Percentiles rank a stretch among this genome's conserved stretches.
phyloP scores from a whole-genome alignment of 73 alveolate species.

The Stentor coeruleus region DNA sequence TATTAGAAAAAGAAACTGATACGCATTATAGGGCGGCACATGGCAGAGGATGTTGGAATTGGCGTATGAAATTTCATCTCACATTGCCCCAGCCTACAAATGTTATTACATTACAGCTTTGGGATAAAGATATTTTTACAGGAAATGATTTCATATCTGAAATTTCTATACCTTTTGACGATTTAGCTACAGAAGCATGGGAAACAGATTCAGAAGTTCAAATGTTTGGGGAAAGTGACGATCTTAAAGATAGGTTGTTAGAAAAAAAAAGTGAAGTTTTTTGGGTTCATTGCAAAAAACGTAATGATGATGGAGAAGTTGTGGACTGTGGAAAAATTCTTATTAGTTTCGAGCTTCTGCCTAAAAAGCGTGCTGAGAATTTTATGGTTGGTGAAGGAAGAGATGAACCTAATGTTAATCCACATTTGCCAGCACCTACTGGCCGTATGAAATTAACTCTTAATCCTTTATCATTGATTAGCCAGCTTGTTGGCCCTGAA shows the following conservation, averaged over 20 bases:
- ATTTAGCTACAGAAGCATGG: background rate
- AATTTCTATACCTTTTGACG: background rate
- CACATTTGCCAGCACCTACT: slow-evolving; percentile 81
- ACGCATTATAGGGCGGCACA: slow-evolving; percentile 70
- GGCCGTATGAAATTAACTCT: slow-evolving; percentile 70
- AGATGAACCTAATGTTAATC: slow-evolving; percentile 77
- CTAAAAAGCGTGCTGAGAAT: slow-evolving; percentile 58
- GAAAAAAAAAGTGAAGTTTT: slow-evolving; percentile 50
- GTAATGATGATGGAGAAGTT: slow-evolving; percentile 52
- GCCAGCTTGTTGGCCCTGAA: slow-evolving; percentile 85
- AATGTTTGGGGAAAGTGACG: slow-evolving; percentile 29
- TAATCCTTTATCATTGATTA: slow-evolving; percentile 71
- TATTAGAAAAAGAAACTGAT: slow-evolving; percentile 68
- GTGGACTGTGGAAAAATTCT: slow-evolving; percentile 69
- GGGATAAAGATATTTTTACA: slow-evolving; percentile 16
- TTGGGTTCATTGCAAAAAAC: slow-evolving; percentile 45
- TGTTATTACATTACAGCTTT: slow-evolving; percentile 16
- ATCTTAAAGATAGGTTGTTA: slow-evolving; percentile 48
- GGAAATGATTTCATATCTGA: slow-evolving; percentile 28
- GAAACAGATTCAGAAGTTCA: background rate
- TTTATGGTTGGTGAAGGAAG: slow-evolving; percentile 87
- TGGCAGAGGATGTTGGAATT: slow-evolving; percentile 42
- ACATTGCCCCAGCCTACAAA: slow-evolving; percentile 29
- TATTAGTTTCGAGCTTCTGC: slow-evolving; percentile 60
- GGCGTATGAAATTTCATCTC: slow-evolving; percentile 57